Conservation (phyloP, 2,329 filamentous ascomycete genomes). For the Scleromitrula shiraiana region DNA sequence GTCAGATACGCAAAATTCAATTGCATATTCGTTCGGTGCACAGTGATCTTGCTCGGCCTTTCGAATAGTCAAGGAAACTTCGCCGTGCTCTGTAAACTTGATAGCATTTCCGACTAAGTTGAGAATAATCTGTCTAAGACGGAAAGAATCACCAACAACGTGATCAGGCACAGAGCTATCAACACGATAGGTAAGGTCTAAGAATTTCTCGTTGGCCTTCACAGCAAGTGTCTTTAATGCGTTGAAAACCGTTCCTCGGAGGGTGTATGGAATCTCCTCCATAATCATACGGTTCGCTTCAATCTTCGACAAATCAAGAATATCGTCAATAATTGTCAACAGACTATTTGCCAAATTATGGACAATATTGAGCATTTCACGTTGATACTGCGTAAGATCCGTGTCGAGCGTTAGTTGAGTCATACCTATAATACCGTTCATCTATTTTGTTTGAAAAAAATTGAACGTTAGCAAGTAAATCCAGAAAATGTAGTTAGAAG, state of each 20-base stretch:
- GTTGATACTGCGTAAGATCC: slow-evolving; percentile 86
- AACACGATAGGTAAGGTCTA: slow-evolving; percentile 88
- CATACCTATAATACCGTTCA: slow-evolving; percentile 41
- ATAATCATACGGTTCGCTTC: slow-evolving; percentile 98
- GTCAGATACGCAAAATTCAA: slow-evolving; percentile 92
- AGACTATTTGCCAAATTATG: slow-evolving; percentile 94
- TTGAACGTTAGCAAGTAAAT: background rate
- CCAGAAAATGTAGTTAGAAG: too few relatives aligned
- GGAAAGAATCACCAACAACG: slow-evolving; percentile 93
- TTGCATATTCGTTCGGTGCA: slow-evolving; percentile 71
- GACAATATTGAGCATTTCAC: slow-evolving; percentile 98
- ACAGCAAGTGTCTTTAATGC: slow-evolving; percentile 94
- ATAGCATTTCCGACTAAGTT: slow-evolving; percentile 98
- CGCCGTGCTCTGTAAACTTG: slow-evolving; percentile 96
- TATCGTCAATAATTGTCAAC: slow-evolving; percentile 90
- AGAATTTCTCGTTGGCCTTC: slow-evolving; percentile 90
- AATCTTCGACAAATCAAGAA: slow-evolving; percentile 68
- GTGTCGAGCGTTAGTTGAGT: slow-evolving; percentile 94
- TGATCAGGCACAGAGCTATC: slow-evolving; percentile 91
- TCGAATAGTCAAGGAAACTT: slow-evolving; percentile 90
- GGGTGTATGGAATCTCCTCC: slow-evolving; percentile 92
- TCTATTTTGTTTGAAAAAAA: background rate
- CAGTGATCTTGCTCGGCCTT: slow-evolving; percentile 58
- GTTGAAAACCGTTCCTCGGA: slow-evolving; percentile 93
- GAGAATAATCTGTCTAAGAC: slow-evolving; percentile 89